Conservation (phyloP, 805 yeast species). For the Pichia phayaonensis region DNA sequence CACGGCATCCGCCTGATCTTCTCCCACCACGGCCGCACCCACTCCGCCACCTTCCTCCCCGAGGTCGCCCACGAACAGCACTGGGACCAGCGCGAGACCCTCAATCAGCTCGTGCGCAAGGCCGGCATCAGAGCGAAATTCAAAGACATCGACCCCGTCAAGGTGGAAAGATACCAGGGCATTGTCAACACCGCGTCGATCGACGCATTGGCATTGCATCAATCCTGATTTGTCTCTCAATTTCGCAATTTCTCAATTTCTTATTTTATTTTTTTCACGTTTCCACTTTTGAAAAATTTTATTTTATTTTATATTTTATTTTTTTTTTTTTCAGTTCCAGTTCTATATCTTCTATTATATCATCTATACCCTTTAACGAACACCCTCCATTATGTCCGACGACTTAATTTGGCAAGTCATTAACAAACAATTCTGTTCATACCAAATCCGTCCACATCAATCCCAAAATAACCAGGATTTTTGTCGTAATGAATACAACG, state of each 20-base stretch:
- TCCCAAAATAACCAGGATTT: conserved; percentile 86
- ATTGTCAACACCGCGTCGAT: background rate
- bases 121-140: conserved; percentile 39
- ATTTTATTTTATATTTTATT: background rate
- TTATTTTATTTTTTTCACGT: background rate
- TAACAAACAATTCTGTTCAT: conserved; percentile 92
- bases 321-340: no score
- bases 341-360: background rate
- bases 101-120: conserved; percentile 62
- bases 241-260: background rate
- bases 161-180: conserved; percentile 49
- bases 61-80: conserved; percentile 83
- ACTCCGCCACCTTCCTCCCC: conserved; percentile 80
- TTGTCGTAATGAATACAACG: conserved; percentile 94
- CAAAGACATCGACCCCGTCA: background rate
- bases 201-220: background rate
- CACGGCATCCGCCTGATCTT: conserved; percentile 53
- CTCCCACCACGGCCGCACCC: background rate
- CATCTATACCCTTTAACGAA: background rate
- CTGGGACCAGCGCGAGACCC: conserved; percentile 69
- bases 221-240: background rate
- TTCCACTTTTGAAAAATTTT: background rate
- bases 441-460: conserved; percentile 53
- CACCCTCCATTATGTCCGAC: conserved; percentile 11
- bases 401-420: conserved; percentile 95